Conservation (phyloP, 2,329 filamentous ascomycete genomes). For the Fonsecaea pugnacius region DNA sequence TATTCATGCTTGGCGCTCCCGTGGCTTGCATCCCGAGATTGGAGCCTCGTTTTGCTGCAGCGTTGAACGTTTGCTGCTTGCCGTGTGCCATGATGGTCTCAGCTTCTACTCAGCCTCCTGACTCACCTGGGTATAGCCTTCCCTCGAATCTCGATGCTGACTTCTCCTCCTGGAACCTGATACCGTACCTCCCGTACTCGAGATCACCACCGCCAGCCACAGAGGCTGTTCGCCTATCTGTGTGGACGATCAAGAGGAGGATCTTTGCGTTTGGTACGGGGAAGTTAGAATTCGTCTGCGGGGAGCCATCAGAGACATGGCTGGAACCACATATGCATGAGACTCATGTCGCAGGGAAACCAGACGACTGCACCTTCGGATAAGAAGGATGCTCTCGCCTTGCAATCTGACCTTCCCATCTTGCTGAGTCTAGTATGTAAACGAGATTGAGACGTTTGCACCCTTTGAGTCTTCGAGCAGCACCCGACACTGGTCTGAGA, state of each 20-base stretch:
- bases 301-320: not conserved
- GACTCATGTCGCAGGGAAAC: not conserved
- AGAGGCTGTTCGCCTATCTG: not conserved
- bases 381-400: not conserved
- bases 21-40: slow-evolving; percentile 20
- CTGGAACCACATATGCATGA: not conserved
- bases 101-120: slow-evolving; percentile 5
- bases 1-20: slow-evolving; percentile 16
- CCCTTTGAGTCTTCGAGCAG: not conserved
- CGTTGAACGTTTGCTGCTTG: not conserved
- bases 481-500: not conserved
- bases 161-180: not conserved
- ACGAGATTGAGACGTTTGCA: not conserved
- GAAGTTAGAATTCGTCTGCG: not conserved
- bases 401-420: not conserved
- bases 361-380: not conserved
- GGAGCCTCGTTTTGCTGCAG: not conserved
- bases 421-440: slow-evolving; percentile 1
- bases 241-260: not conserved
- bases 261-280: not conserved
- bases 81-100: not conserved
- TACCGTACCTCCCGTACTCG: not conserved
- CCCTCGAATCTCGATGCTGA: not conserved
- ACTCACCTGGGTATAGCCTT: slow-evolving; percentile 1
- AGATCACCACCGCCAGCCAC: not conserved